Base-by-base conservation (phyloP, 1,284 basidiomycete genomes). In the Rhodotorula mucilaginosa region DNA sequence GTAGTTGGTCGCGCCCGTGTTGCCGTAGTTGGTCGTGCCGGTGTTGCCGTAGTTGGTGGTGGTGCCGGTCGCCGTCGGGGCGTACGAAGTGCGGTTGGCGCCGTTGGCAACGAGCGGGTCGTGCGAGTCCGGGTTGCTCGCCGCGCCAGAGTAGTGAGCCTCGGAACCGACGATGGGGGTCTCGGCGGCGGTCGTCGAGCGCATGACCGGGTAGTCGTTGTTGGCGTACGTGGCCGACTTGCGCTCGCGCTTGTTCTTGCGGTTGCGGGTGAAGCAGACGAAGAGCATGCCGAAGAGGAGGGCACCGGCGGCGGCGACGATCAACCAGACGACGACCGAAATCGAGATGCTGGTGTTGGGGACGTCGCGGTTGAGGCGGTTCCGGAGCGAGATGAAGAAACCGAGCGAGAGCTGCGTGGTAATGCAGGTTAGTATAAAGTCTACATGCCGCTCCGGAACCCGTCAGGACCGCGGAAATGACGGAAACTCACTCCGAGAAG, bases 191-290 rank as follows among this genome's bases (percentile, higher is more conserved):
- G 39, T 44, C 10, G 70, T 68, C 34, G 60, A 58, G 46, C 64
- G 64, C 70, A 72, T 72, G 39, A 63, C 63, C 47, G 67, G 66
- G 47, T 58, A 61, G 34, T 54, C 49, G 44, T 59, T 58, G 58
- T 64, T 67, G 54, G 61, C 67, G 31, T 48, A 51, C 46, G 67
- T 68, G 39, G 39, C 62, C n/a, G 61, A 49, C 39, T 58, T 60
- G 44, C 68, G 65, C 31, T 60, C 58, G 58, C 54, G 51, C 58
- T 62, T 59, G 44, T 64, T 63, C 46, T 52, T 60, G 49, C 61
- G 57, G n/a, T 31, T n/a, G 57, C 69, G 69, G 26, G 67, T 74
- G 63, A 70, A 57, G 74, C 74, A 76, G 54, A 76, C 74, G 29
- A 66, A 64, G 51, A 72, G 10, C 16, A 70, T 58, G 5, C 68